A percentile compares a stretch with the other conserved stretches of the same genome.
These are phyloP conservation scores for Rhizopogon salebrosus DNA, from an alignment of 768 basidiomycete species.

Conservation along the genomic window DNA sequence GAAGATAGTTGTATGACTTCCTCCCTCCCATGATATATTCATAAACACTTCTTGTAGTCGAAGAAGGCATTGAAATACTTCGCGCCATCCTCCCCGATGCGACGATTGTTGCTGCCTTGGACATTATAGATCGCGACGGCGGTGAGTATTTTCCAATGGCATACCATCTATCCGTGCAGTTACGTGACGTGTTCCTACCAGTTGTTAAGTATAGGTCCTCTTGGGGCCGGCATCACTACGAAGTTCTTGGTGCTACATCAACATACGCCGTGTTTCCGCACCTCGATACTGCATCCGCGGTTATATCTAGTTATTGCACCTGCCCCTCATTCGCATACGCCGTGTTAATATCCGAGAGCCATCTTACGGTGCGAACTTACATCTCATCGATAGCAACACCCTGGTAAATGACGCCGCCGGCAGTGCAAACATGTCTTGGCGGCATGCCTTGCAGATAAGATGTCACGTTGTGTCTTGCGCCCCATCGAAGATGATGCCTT, in stretches of 20 bases:
- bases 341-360: conserved; percentile 53
- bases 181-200: conserved; percentile 16
- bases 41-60: conserved; percentile 28
- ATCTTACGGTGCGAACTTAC: conserved; percentile 51
- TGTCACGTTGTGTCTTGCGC: conserved; percentile 48
- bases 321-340: conserved; percentile 70
- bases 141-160: conserved; percentile 35
- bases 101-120: conserved; percentile 63
- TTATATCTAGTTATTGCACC: conserved; percentile 55
- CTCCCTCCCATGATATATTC: not conserved
- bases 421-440: conserved; percentile 84
- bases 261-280: conserved; percentile 54
- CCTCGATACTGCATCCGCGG: conserved; percentile 34
- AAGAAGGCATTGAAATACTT: conserved; percentile 53
- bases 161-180: not conserved
- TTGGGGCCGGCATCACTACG: conserved; percentile 56
- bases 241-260: conserved; percentile 63
- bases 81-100: conserved; percentile 56
- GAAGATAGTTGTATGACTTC: conserved; percentile 26
- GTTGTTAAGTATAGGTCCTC: conserved; percentile 58
- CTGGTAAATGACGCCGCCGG: conserved; percentile 1
- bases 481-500: conserved; percentile 44
- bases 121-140: conserved; percentile 67
- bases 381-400: not conserved
- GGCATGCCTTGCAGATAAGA: conserved; percentile 49